Base-by-base conservation (phyloP, 176 grass and related monocot species). In the Aegilops bicornis region DNA sequence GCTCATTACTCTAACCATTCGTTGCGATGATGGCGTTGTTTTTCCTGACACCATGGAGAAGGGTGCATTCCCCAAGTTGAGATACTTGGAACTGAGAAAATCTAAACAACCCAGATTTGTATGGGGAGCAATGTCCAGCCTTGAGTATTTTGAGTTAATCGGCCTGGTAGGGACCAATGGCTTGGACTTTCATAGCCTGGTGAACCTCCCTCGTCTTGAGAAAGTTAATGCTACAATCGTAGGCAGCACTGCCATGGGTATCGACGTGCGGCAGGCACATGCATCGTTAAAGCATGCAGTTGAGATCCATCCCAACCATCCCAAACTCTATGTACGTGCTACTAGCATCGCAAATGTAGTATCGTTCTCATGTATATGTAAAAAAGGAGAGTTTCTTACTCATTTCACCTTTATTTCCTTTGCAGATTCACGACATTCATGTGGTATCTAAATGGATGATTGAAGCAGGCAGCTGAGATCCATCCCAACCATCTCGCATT, bases 171-270 rank as follows among this genome's bases (percentile, higher is more conserved):
- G 0, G 17, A 1, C 8, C 8, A 19, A 8, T 56, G 68, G 17
- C 17, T 10, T 70, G 9, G 8, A 70, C 33, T 70, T 7, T 33
- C 32, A 2, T 70, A 70, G 17, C 17, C 10, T 70, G 7, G 19
- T 3, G 68, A 70, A 36, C 33, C 68, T 69, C 16, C 67, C 31
- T 10, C 10, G 8, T 39, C 68, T 70, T 12, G 4, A 70, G 68
- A 10, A 70, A 20, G 19, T 70, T 10, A 8, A 59, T 3, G 20
- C 5, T 22, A 0, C 1, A 22, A 22, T 8, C 6, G 0, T 1
- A 3, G 19, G 7, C 1, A 5, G 0, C 7, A 60, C 5, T 10
- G 22, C 0, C 2, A 22, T 9, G 58, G 22, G 0, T 19, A 19
- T 1, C 8, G 4, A 50, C 14, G 1, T 60, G 58, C 8, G 0